Percentiles rank a stretch among this genome's conserved stretches.
These are phyloP conservation scores for Aspergillus transmontanensis DNA, from an alignment of 2,329 filamentous ascomycete genomes.

Conservation along the genomic window DNA sequence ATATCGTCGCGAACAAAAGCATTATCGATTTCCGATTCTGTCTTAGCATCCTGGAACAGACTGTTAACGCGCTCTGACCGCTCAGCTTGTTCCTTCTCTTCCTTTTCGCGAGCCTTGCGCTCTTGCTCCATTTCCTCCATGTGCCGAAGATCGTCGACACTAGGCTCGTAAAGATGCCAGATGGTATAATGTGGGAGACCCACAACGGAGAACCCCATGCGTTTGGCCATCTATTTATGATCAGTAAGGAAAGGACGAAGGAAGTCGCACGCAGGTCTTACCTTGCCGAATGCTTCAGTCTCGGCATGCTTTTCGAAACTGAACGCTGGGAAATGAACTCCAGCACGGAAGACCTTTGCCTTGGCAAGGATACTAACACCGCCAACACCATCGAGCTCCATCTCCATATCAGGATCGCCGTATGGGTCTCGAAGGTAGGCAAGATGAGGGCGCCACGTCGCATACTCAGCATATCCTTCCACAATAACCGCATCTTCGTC, in stretches of 20 bases:
- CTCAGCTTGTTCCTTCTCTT: conserved; percentile 74
- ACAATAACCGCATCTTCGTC: conserved; percentile 99
- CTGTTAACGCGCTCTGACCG: conserved; percentile 77
- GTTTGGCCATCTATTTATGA: conserved; percentile 79
- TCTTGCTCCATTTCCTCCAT: conserved; percentile 99
- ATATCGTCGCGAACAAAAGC: conserved; percentile 71
- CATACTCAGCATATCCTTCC: conserved; percentile 97
- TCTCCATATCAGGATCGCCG: conserved; percentile 97
- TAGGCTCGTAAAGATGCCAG: conserved; percentile 99
- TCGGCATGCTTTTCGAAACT: conserved; percentile 98
- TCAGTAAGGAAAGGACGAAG: conserved; percentile 17
- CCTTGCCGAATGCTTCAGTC: conserved; percentile 98
- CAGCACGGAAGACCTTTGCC: conserved; percentile 89
- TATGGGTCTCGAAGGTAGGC: conserved; percentile 96
- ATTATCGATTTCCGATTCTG: conserved; percentile 91
- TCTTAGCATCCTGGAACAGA: conserved; percentile 73
- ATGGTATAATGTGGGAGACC: conserved; percentile 97
- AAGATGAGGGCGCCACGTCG: conserved; percentile 95
- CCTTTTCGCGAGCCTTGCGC: conserved; percentile 74
- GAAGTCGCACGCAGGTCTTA: conserved; percentile 43
- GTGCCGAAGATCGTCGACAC: conserved; percentile 91
- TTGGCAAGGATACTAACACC: conserved; percentile 97
- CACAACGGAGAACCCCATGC: conserved; percentile 94
- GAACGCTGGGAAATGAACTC: conserved; percentile 96
- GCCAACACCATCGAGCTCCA: conserved; percentile 98